Evolutionary conservation across 352 stramenopile species (phyloP), one percentile per base, ranked within the genome.

Genomic region (Phytopythium montanum): DNA sequence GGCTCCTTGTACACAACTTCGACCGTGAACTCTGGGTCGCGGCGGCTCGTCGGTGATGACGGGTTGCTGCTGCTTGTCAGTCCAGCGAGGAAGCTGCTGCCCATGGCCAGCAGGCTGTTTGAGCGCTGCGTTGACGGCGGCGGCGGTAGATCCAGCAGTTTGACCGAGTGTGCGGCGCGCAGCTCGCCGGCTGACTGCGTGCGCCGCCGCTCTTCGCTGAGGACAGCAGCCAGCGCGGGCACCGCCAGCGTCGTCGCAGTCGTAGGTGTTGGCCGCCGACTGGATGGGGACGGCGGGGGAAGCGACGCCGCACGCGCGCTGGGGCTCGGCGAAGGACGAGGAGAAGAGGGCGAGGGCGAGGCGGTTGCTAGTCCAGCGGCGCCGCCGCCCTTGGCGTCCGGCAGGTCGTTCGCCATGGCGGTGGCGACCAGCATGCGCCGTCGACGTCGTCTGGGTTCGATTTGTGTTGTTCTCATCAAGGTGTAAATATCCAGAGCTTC

Each of bases 141-240:
- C 33, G 26, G n/a, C 56, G 36, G 56, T 31, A n/a, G 56, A 2
- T 56, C 48, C 33, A 55, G 41, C 33, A 34, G 45, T 26, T 60
- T 63, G 31, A 57, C 49, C 33, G 34, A 50, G 28, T 41, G 54
- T 42, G 16, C 14, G 19, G 26, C 46, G 45, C 59, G 60, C 38
- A 90, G 64, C 33, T 85, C 74, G 12, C 64, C 54, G 14, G 70
- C 64, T 1, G 81, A 89, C 67, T 89, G 81, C 39, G 79, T 85
- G 50, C 81, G 81, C 53, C 81, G 72, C 21, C 51, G 60, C 29
- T 78, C 60, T 14, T 63, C 60, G 36, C 18, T 34, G 16, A 59
- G 23, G 1, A 49, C 23, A 0, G 53, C 53, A 8, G 34, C 38
- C 8, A 59, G 36, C 26, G 53, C 53, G 25, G 53, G 53, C 34